These are phyloP conservation scores for Arthrobotrys musiformis DNA, from an alignment of 2,329 filamentous ascomycete species.

Conservation along the genomic window DNA sequence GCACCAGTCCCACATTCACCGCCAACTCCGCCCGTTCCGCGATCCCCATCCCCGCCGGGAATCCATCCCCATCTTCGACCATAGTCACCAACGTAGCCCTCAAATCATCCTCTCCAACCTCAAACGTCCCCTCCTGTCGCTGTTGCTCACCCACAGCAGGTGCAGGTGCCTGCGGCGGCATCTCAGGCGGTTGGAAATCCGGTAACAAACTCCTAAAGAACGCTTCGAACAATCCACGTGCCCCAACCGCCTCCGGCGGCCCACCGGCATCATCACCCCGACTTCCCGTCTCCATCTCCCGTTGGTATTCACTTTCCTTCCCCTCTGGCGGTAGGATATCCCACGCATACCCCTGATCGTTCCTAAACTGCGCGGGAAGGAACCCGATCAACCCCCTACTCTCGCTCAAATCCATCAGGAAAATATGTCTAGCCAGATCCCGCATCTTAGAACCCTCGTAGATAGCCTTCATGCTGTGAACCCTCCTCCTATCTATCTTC, in stretches of 20 bases:
- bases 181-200: slow-evolving; percentile 16
- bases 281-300: slow-evolving; percentile 25
- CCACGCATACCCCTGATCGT: slow-evolving; percentile 76
- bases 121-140: slow-evolving; percentile 35
- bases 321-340: slow-evolving; percentile 81
- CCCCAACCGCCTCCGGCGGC: neutral
- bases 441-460: slow-evolving; percentile 63
- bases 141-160: neutral
- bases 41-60: neutral
- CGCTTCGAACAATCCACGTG: slow-evolving; percentile 30
- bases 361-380: slow-evolving; percentile 74
- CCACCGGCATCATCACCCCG: neutral
- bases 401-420: slow-evolving; percentile 72
- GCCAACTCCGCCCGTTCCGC: slow-evolving; percentile 13
- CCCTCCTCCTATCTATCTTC: slow-evolving; percentile 60
- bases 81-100: slow-evolving; percentile 59
- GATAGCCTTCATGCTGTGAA: slow-evolving; percentile 64
- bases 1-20: slow-evolving; percentile 29
- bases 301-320: slow-evolving; percentile 53
- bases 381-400: slow-evolving; percentile 76
- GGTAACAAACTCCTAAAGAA: slow-evolving; percentile 47
- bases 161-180: neutral
- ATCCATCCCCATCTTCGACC: slow-evolving; percentile 56
- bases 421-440: slow-evolving; percentile 77
- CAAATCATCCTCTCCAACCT: slow-evolving; percentile 56